phyloP scores from a whole-genome alignment of 768 basidiomycete genomes.

The Gelatoporia subvermispora region DNA sequence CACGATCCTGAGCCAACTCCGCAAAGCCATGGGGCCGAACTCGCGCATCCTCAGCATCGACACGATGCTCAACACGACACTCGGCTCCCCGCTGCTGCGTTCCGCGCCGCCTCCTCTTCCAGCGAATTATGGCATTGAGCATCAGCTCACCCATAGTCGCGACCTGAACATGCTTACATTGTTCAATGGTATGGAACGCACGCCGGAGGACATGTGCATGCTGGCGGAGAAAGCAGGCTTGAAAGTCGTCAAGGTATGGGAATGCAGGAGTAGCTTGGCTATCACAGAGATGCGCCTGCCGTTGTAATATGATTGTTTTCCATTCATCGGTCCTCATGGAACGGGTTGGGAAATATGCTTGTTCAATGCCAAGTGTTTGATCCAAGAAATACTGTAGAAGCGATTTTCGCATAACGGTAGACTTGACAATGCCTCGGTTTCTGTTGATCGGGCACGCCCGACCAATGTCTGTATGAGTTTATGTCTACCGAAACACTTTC shows the following conservation, averaged over 20 bases:
- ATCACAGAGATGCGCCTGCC: constrained; percentile 8
- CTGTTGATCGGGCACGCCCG: too few relatives aligned
- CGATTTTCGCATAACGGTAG: too few relatives aligned
- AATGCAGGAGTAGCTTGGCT: constrained; percentile 5
- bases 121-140: constrained; percentile 9
- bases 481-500: too few relatives aligned
- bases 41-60: constrained; percentile 10
- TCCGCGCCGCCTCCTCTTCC: constrained; percentile 7
- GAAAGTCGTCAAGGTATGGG: constrained; percentile 8
- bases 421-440: too few relatives aligned
- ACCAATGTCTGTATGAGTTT: too few relatives aligned
- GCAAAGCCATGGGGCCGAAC: not conserved
- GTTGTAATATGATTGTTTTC: too few relatives aligned
- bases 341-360: too few relatives aligned
- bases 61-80: constrained; percentile 1
- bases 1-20: constrained; percentile 4
- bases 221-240: constrained; percentile 8
- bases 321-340: too few relatives aligned
- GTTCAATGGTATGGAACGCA: constrained; percentile 9
- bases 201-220: constrained; percentile 2
- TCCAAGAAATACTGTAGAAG: too few relatives aligned
- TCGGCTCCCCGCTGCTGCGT: constrained; percentile 1
- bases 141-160: constrained; percentile 1
- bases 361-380: too few relatives aligned
- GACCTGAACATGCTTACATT: constrained; percentile 13